Base-by-base conservation (phyloP, 2,329 filamentous ascomycete species). In the Coniochaeta sp. region DNA sequence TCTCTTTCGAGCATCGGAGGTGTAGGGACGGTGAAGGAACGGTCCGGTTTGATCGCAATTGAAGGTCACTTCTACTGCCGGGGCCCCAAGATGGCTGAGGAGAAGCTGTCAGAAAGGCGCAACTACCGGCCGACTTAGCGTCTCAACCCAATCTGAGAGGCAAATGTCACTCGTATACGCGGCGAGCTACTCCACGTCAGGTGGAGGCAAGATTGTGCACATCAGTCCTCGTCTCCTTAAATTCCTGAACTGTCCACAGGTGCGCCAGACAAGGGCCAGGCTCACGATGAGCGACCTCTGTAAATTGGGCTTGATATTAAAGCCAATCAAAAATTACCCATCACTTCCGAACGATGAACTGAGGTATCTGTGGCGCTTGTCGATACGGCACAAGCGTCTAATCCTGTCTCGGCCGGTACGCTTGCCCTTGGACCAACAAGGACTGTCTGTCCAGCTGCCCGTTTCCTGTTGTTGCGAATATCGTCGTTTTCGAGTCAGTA, bases 261-360 rank as follows among this genome's bases (percentile, higher is more conserved):
- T 28, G 45, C 45, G 45, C 18, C 14, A 14, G 26, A 28, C 26
- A 31, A 45, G 33, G 51, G 55, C 53, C 53, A n/a, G n/a, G n/a
- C n/a, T n/a, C n/a, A n/a, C n/a, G n/a, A n/a, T n/a, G 28, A 48
- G 47, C 47, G 47, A 16, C 47, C 30, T 49, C 20, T 20, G 46
- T 49, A 59, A 53, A 61, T 59, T 59, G 54, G 33, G 18, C 33
- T 32, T 22, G 52, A 55, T 54, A 58, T 61, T 53, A 55, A 56
- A 50, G 20, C 33, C 53, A 60, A 59, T 59, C 38, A 57, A 57
- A 33, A 27, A 46, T 48, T 54, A 55, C 55, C 51, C 51, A 54
- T 55, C 55, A 55, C 53, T 56, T 61, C 55, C 56, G 56, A 53
- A n/a, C n/a, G 6, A 47, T 22, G 24, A 10, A 42, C 38, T 26